Percentiles rank a stretch among this genome's conserved stretches.
These are phyloP conservation scores for Pseudocercospora vitis DNA, from an alignment of 2,329 filamentous ascomycete genomes.

Conservation along the genomic window DNA sequence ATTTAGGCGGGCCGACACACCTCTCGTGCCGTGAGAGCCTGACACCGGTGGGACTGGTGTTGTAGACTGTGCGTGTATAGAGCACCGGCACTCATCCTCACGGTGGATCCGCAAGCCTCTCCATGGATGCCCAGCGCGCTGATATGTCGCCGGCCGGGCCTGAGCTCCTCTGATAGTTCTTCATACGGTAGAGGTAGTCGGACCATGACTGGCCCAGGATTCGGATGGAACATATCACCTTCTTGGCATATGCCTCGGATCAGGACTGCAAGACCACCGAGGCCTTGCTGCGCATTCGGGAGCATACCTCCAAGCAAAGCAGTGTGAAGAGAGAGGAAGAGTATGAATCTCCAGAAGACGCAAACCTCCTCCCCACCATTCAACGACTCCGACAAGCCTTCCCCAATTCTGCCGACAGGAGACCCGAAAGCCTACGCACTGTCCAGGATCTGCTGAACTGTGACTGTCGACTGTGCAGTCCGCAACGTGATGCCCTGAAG, in stretches of 20 bases:
- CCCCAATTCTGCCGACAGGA: background rate
- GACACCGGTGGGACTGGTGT: too few species aligned
- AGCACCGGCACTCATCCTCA: too few species aligned
- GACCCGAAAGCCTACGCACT: background rate
- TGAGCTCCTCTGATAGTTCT: background rate
- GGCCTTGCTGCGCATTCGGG: constrained; percentile 4
- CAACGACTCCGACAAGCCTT: constrained; percentile 6
- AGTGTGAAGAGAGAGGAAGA: constrained; percentile 11
- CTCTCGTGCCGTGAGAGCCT: too few species aligned
- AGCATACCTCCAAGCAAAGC: constrained; percentile 5
- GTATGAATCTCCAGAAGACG: constrained; percentile 6
- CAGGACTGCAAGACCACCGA: constrained; percentile 4
- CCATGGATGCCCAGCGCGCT: too few species aligned
- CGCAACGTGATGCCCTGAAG: constrained; percentile 1
- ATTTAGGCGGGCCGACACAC: background rate
- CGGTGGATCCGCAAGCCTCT: too few species aligned
- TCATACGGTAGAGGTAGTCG: background rate
- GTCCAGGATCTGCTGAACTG: constrained; percentile 5
- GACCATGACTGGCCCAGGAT: constrained; percentile 2
- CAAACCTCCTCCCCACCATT: constrained; percentile 3
- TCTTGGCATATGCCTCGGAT: constrained; percentile 9
- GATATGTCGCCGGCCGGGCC: too few species aligned
- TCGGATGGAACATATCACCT: constrained; percentile 1
- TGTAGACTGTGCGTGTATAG: too few species aligned
- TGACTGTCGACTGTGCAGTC: constrained; percentile 2